Percentiles rank a stretch among this genome's conserved stretches.
Conservation (phyloP, 495 filamentous ascomycete genomes). For the Rostrohypoxylon terebratum region DNA sequence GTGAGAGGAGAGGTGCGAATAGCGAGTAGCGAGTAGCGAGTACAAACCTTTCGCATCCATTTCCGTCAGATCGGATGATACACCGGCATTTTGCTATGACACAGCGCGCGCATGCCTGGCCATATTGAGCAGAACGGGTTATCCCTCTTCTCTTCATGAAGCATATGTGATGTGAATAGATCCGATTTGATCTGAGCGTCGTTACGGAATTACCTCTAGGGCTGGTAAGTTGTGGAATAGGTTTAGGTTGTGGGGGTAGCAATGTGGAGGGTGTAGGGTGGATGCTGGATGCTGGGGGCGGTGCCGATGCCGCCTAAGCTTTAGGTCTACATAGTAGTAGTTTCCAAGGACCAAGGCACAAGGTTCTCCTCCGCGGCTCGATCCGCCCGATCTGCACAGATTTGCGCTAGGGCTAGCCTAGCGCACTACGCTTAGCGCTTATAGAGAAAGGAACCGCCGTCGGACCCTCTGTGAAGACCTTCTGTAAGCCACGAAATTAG, state of each 20-base stretch:
- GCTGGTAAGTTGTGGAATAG: too few relatives aligned
- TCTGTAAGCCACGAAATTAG: too few relatives aligned
- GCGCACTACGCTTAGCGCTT: too few relatives aligned
- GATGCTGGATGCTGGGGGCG: too few relatives aligned
- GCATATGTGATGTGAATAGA: background rate
- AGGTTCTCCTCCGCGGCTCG: background rate
- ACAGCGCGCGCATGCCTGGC: background rate
- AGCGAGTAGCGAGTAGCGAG: too few relatives aligned
- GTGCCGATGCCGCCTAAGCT: background rate
- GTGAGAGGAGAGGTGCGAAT: too few relatives aligned
- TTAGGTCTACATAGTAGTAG: background rate
- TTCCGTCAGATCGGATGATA: background rate
- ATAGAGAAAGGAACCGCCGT: too few relatives aligned
- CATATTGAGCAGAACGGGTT: background rate
- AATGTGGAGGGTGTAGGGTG: too few relatives aligned
- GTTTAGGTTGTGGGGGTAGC: too few relatives aligned
- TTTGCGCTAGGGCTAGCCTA: too few relatives aligned
- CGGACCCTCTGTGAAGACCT: too few relatives aligned
- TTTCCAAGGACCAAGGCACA: too few relatives aligned
- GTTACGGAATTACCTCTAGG: background rate
- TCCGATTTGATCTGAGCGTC: background rate
- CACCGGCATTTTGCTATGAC: background rate
- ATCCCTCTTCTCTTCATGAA: background rate
- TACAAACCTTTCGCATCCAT: background rate
- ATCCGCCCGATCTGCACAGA: background rate